Conservation (phyloP, 305 asterid genomes). For the Solanum chacoense region DNA sequence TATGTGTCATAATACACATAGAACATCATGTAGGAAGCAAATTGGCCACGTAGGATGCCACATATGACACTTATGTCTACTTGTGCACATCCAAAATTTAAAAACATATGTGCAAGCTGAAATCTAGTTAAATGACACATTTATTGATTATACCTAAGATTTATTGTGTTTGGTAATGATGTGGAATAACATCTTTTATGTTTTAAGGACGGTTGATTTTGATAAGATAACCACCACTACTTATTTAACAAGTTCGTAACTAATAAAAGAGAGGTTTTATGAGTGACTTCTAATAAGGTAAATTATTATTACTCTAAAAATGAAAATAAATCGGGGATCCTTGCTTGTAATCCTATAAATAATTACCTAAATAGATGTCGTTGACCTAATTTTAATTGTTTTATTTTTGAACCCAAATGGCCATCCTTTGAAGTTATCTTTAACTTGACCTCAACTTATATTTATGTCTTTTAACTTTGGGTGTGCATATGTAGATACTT, state of each 20-base stretch:
- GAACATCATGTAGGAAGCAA: not conserved
- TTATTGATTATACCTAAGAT: not conserved
- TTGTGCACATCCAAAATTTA: not conserved
- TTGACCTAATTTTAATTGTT: not conserved
- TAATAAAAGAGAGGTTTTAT: not conserved
- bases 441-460: not conserved
- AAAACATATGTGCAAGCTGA: not conserved
- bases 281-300: not conserved
- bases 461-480: not conserved
- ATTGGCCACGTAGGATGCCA: not conserved
- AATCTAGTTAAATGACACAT: too few relatives aligned
- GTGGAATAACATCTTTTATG: not conserved
- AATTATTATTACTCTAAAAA: not conserved
- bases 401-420: not conserved
- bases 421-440: not conserved
- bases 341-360: not conserved
- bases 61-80: not conserved
- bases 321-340: not conserved
- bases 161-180: not conserved
- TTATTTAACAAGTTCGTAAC: not conserved
- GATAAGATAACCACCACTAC: not conserved
- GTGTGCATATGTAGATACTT: too few relatives aligned
- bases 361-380: not conserved
- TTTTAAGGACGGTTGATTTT: not conserved
- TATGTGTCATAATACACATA: not conserved